Evolutionary conservation across 805 yeast genomes (phyloP).

Genomic region (Suhomyces tanzawaensis): DNA sequence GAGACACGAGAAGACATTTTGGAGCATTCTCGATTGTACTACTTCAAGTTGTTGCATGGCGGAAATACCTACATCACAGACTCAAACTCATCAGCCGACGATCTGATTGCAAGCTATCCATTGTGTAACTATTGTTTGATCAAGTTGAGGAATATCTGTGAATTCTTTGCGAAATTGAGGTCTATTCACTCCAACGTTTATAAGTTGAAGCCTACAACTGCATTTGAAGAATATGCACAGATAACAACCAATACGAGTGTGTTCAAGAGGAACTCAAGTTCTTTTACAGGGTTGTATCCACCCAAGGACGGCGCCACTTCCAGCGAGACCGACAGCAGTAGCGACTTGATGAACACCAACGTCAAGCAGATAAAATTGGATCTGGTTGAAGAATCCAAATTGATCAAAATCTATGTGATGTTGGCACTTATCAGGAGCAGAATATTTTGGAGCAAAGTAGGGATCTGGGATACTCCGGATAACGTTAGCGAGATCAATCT

Average conservation of each 20-base stretch:
- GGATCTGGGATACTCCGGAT: conserved; percentile 64
- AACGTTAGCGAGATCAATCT: conserved; percentile 24
- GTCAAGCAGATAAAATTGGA: conserved; percentile 10
- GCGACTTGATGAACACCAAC: conserved; percentile 8
- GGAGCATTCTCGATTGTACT: conserved; percentile 76
- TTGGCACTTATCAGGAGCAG: conserved; percentile 58
- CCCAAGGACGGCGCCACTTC: conserved; percentile 1
- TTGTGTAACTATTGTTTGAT: conserved; percentile 80
- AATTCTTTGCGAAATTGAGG: conserved; percentile 73
- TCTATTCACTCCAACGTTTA: conserved; percentile 55
- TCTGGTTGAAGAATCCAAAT: conserved; percentile 30
- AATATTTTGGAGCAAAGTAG: conserved; percentile 81
- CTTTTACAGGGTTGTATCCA: conserved; percentile 3
- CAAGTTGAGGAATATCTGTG: conserved; percentile 79
- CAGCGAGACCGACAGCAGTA: conserved; percentile 9
- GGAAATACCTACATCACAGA: conserved; percentile 7
- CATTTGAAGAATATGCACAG: conserved; percentile 25
- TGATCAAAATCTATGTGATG: conserved; percentile 52
- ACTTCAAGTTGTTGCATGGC: conserved; percentile 49
- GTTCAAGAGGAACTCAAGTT: conserved; percentile 23
- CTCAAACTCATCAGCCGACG: conserved; percentile 21
- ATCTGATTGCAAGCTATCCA: conserved; percentile 50
- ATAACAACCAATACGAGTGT: conserved; percentile 17
- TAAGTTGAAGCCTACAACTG: conserved; percentile 44
- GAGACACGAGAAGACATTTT: conserved; percentile 68